Conservation (phyloP, 139 green algal genomes). For the Chlorella ohadii region DNA sequence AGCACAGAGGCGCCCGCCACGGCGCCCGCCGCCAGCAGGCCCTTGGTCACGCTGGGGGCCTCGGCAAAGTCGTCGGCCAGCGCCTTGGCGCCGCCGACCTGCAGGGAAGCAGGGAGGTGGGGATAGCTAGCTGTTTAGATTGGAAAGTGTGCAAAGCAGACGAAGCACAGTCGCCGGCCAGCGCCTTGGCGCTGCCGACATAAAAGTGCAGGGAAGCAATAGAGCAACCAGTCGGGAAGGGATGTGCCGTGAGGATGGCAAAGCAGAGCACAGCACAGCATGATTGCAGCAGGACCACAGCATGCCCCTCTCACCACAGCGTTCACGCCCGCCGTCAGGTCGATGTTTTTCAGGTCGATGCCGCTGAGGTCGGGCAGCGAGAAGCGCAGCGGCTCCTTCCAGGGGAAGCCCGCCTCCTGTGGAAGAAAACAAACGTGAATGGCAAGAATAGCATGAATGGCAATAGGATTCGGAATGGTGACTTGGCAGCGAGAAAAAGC, state of each 20-base stretch:
- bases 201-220: too few relatives aligned
- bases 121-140: too few relatives aligned
- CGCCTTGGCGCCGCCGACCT: neutral
- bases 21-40: conserved; percentile 41
- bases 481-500: too few relatives aligned
- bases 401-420: conserved; percentile 37
- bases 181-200: too few relatives aligned
- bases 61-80: neutral
- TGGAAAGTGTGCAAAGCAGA: too few relatives aligned
- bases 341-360: neutral
- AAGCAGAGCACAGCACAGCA: neutral
- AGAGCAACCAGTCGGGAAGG: neutral
- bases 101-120: neutral
- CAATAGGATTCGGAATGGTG: too few relatives aligned
- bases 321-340: too few relatives aligned
- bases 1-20: conserved; percentile 46
- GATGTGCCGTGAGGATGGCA: neutral
- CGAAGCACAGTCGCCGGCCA: too few relatives aligned
- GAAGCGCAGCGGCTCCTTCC: conserved; percentile 30
- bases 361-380: neutral
- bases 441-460: too few relatives aligned
- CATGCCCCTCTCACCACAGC: too few relatives aligned
- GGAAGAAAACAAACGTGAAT: too few relatives aligned
- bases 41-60: conserved; percentile 51
- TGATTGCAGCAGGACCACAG: too few relatives aligned